Percentiles rank a stretch among this genome's conserved stretches.
Evolutionary conservation across 202 grass and related monocot species (phyloP).

Genomic region (Carex arenaria): DNA sequence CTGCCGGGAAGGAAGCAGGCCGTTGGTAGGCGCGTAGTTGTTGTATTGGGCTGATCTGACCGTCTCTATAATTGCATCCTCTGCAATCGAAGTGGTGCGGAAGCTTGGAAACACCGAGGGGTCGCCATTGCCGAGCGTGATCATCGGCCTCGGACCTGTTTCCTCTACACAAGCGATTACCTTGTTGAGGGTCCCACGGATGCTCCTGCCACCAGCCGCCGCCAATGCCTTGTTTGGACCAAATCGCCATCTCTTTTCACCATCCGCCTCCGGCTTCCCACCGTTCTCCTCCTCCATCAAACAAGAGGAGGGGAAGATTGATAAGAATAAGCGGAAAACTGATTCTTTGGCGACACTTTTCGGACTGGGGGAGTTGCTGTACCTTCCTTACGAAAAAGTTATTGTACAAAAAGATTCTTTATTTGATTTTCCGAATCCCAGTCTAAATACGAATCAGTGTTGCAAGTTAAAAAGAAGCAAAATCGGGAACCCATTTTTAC

Average conservation of each 20-base stretch:
- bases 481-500: too few species aligned
- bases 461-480: not conserved
- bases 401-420: not conserved
- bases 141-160: constrained; percentile 35
- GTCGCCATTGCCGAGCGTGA: constrained; percentile 46
- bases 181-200: constrained; percentile 11
- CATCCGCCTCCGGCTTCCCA: not conserved
- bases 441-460: not conserved
- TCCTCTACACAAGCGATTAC: constrained; percentile 31
- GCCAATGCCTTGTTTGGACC: constrained; percentile 23
- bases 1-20: constrained; percentile 22
- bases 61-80: constrained; percentile 35
- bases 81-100: constrained; percentile 36
- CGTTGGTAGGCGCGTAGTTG: constrained; percentile 25
- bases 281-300: not conserved
- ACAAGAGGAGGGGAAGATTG: not conserved
- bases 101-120: constrained; percentile 41
- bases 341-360: too few species aligned
- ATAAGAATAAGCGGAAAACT: too few species aligned
- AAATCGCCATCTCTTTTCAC: constrained; percentile 29
- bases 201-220: constrained; percentile 25
- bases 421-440: not conserved
- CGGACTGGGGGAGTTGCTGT: too few species aligned
- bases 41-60: constrained; percentile 38
- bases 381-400: too few species aligned